Evolutionary conservation across 106 monocot species (phyloP).

Genomic region (Dioscorea alata): DNA sequence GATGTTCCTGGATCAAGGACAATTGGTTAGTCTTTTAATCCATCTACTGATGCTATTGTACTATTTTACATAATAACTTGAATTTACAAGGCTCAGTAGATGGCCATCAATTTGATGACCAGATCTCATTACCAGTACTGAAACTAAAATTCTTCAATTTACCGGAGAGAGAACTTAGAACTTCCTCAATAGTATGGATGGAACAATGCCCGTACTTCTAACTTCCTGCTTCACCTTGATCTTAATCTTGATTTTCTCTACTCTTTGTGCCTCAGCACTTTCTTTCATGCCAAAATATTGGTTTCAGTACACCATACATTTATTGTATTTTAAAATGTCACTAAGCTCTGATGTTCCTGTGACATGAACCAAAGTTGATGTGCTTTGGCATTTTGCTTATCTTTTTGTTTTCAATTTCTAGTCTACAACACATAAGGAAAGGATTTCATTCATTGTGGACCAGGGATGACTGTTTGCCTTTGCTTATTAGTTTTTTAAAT

Average conservation of each 20-base stretch:
- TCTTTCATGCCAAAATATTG: no score
- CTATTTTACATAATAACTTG: no score
- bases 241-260: not conserved
- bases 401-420: no score
- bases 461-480: no score
- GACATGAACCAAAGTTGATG: not conserved
- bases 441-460: not conserved
- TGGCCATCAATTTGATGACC: no score
- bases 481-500: no score
- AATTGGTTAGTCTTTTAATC: conserved; percentile 61
- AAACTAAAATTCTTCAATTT: no score
- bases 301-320: not conserved
- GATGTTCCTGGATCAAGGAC: conserved; percentile 58
- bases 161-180: not conserved
- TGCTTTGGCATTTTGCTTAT: no score
- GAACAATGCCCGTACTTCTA: not conserved
- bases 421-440: not conserved
- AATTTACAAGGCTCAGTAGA: no score
- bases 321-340: not conserved
- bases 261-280: not conserved
- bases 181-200: not conserved
- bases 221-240: not conserved
- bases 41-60: no score
- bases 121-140: no score
- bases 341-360: not conserved